A percentile compares a stretch with the other conserved stretches of the same genome.
phyloP scores from a whole-genome alignment of 306 rosid genomes.

The Trifolium repens region DNA sequence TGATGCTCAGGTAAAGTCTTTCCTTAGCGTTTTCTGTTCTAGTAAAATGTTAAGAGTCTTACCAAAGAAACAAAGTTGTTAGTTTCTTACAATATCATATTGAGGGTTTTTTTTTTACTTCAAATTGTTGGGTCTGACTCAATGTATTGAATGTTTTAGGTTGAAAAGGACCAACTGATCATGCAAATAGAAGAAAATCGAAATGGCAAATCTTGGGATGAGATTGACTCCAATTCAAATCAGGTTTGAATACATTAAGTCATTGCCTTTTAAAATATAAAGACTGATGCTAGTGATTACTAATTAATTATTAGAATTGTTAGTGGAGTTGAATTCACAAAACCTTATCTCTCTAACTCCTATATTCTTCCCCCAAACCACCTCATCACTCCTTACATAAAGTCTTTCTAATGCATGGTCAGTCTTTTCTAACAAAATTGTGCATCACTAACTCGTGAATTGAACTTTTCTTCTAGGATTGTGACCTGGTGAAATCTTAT shows the following conservation, averaged over 20 bases:
- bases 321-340: background rate
- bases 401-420: conserved; percentile 13
- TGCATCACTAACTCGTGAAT: conserved; percentile 19
- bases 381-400: background rate
- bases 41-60: conserved; percentile 28
- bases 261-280: background rate
- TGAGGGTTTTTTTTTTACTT: conserved; percentile 12
- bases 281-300: background rate
- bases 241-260: conserved; percentile 57
- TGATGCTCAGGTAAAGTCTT: conserved; percentile 48
- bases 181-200: conserved; percentile 78
- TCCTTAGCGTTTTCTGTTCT: conserved; percentile 30
- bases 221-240: conserved; percentile 69
- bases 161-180: conserved; percentile 79
- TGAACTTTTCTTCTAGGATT: conserved; percentile 59
- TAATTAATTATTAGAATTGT: background rate
- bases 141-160: conserved; percentile 53
- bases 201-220: conserved; percentile 93
- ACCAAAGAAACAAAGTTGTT: conserved; percentile 14
- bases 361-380: background rate
- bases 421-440: background rate
- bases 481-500: conserved; percentile 71
- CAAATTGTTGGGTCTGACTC: conserved; percentile 30
- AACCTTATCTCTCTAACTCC: background rate
- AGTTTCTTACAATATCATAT: conserved; percentile 6